Conservation (phyloP, 2,329 filamentous ascomycete species). For the Colletotrichum sp. region DNA sequence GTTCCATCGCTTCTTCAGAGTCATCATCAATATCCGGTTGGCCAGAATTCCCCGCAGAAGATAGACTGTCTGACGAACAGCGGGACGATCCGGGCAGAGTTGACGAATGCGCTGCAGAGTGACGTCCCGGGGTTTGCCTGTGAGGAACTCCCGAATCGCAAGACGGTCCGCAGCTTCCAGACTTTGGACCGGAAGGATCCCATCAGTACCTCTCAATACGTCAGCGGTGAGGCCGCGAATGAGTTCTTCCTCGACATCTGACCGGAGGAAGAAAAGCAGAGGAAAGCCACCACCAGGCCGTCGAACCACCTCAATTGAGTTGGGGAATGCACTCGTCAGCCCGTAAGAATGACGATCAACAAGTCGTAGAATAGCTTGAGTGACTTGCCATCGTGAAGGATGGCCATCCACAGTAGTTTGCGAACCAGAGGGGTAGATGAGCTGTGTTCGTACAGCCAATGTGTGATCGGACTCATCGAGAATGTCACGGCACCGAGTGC, state of each 20-base stretch:
- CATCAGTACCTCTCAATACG: slow-evolving; percentile 34
- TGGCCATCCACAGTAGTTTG: slow-evolving; percentile 56
- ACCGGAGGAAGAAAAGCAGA: slow-evolving; percentile 58
- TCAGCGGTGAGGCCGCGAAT: slow-evolving; percentile 43
- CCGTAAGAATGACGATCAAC: slow-evolving; percentile 39
- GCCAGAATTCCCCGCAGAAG: slow-evolving; percentile 69
- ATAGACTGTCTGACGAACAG: slow-evolving; percentile 43
- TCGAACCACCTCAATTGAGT: slow-evolving; percentile 52
- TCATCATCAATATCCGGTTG: slow-evolving; percentile 63
- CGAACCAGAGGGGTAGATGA: slow-evolving; percentile 61
- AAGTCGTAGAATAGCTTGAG: slow-evolving; percentile 44
- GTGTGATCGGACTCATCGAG: slow-evolving; percentile 69
- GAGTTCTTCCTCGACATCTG: slow-evolving; percentile 50
- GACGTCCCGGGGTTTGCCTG: slow-evolving; percentile 23
- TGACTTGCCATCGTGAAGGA: slow-evolving; percentile 55
- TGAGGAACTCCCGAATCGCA: slow-evolving; percentile 28
- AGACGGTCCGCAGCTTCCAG: slow-evolving; percentile 31
- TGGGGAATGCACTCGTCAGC: slow-evolving; percentile 42
- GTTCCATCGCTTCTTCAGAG: slow-evolving; percentile 68
- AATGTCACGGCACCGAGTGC: slow-evolving; percentile 58
- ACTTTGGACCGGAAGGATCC: slow-evolving; percentile 34
- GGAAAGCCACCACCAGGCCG: slow-evolving; percentile 51
- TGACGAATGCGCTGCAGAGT: slow-evolving; percentile 27
- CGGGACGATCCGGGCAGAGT: slow-evolving; percentile 35
- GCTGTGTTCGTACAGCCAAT: slow-evolving; percentile 56